These are phyloP conservation scores for Amanita jacksonii DNA, from an alignment of 768 basidiomycete genomes.

Conservation along the genomic window DNA sequence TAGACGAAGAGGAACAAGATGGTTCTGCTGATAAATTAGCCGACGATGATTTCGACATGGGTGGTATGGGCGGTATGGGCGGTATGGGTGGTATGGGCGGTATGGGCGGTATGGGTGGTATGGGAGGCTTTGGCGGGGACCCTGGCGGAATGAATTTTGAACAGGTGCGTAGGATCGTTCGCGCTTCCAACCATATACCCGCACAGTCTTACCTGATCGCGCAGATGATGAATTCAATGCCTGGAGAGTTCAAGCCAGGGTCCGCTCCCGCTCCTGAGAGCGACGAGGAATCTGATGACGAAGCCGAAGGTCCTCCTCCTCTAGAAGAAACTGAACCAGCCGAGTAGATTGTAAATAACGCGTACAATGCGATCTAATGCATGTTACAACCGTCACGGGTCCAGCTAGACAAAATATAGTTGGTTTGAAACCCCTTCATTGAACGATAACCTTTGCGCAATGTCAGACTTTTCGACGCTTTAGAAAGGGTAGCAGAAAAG, in stretches of 20 bases:
- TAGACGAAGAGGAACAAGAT: slow-evolving; percentile 95
- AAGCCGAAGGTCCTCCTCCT: slow-evolving; percentile 70
- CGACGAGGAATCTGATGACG: slow-evolving; percentile 35
- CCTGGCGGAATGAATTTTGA: slow-evolving; percentile 50
- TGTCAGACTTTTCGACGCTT: neutral
- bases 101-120: slow-evolving; percentile 50
- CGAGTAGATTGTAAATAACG: slow-evolving; percentile 22
- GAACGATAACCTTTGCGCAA: neutral
- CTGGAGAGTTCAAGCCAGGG: slow-evolving; percentile 17
- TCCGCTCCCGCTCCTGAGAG: slow-evolving; percentile 15
- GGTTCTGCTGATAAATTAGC: slow-evolving; percentile 34
- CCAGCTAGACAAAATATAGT: no score
- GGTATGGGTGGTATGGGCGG: slow-evolving; percentile 34
- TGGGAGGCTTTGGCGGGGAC: slow-evolving; percentile 48
- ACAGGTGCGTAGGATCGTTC: slow-evolving; percentile 35
- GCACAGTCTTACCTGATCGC: neutral
- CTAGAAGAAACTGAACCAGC: slow-evolving; percentile 46
- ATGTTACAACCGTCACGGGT: no score
- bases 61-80: slow-evolving; percentile 47
- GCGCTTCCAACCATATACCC: neutral
- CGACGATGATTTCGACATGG: slow-evolving; percentile 44
- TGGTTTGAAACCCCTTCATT: no score
- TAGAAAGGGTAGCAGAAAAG: slow-evolving; percentile 9
- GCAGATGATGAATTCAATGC: slow-evolving; percentile 36
- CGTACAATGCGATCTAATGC: neutral